Evolutionary conservation across 1,139 yeast species (phyloP).

Genomic region (Debaryomyces psychrophilus): DNA sequence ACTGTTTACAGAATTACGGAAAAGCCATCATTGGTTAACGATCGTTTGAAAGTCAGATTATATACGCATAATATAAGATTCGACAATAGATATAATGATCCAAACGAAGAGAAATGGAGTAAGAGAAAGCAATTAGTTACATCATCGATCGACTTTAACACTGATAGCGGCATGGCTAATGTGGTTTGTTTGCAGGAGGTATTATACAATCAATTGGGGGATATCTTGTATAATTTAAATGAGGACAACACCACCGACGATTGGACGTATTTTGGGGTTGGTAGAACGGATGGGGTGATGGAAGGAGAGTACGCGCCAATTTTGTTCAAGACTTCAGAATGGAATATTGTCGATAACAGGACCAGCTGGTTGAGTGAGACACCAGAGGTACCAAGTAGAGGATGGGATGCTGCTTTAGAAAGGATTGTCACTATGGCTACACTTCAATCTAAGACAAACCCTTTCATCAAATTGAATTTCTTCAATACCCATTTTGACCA

Average conservation of each 20-base stretch:
- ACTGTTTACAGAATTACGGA: conserved; percentile 1
- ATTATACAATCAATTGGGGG: conserved; percentile 52
- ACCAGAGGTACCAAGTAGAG: conserved; percentile 49
- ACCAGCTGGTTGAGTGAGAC: conserved; percentile 52
- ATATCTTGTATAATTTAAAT: conserved; percentile 42
- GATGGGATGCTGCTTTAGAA: conserved; percentile 53
- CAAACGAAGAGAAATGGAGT: conserved; percentile 49
- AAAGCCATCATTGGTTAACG: conserved; percentile 1
- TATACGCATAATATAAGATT: conserved; percentile 59
- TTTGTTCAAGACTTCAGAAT: conserved; percentile 37
- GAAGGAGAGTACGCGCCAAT: conserved; percentile 52
- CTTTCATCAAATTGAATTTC: conserved; percentile 38
- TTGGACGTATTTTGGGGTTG: conserved; percentile 52
- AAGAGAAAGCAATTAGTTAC: conserved; percentile 40
- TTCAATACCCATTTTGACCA: conserved; percentile 66
- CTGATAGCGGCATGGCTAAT: conserved; percentile 36
- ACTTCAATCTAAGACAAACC: conserved; percentile 25
- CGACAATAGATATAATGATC: conserved; percentile 37
- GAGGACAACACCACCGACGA: conserved; percentile 22
- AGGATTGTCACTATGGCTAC: conserved; percentile 47
- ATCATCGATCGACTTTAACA: conserved; percentile 41
- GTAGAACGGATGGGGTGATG: conserved; percentile 48
- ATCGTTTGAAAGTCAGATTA: conserved; percentile 35
- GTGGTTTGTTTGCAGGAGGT: conserved; percentile 60
- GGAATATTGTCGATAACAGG: conserved; percentile 36